A percentile compares a stretch with the other conserved stretches of the same genome.
Conservation (phyloP, 148 eudicot genomes). For the Cornus suecica region DNA sequence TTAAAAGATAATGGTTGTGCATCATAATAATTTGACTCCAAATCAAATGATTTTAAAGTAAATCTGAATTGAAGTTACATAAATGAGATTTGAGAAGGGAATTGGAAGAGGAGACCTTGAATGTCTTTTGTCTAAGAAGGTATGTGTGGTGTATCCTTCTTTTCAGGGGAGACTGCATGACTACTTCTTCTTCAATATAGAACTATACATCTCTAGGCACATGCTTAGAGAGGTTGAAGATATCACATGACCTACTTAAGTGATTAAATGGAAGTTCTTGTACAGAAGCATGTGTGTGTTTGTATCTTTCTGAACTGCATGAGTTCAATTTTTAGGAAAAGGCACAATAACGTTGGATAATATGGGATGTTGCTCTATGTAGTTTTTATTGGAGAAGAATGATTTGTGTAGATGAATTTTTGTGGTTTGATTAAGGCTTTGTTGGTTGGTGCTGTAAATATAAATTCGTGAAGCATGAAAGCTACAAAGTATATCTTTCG, state of each 20-base stretch:
- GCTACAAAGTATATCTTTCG: too few relatives aligned
- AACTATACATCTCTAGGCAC: background rate
- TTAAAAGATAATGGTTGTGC: background rate
- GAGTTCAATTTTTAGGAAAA: too few relatives aligned
- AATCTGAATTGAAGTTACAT: background rate
- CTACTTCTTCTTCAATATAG: background rate
- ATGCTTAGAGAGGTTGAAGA: background rate
- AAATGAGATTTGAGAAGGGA: background rate
- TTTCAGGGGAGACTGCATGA: background rate
- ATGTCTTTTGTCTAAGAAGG: background rate
- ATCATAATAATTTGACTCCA: background rate
- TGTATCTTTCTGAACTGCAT: too few relatives aligned
- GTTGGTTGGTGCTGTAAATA: too few relatives aligned
- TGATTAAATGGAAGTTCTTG: background rate
- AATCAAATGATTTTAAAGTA: background rate
- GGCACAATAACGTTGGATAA: too few relatives aligned
- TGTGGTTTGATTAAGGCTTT: too few relatives aligned
- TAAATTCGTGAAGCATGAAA: too few relatives aligned
- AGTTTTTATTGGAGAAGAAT: too few relatives aligned
- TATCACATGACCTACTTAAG: background rate
- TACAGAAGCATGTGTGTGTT: too few relatives aligned
- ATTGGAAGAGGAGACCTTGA: background rate
- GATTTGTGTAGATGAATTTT: too few relatives aligned
- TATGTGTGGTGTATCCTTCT: background rate
- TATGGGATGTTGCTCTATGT: too few relatives aligned